Percentiles rank a stretch among this genome's conserved stretches.
Conservation (phyloP, 75 land plant species). For the Larix kaempferi region DNA sequence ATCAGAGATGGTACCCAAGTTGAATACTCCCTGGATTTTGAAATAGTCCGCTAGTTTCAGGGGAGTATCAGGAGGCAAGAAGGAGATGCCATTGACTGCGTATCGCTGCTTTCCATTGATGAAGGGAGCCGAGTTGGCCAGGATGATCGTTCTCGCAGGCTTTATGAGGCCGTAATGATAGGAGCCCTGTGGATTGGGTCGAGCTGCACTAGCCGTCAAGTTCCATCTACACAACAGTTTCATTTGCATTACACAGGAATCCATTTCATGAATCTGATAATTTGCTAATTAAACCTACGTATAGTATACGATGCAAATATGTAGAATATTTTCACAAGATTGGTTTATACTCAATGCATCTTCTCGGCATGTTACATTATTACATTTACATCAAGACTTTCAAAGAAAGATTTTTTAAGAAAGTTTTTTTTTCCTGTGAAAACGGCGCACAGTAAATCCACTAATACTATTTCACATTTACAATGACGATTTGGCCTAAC, state of each 20-base stretch:
- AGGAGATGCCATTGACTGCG: constrained; percentile 78
- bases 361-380: too few species aligned
- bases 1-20: constrained; percentile 48
- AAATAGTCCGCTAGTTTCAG: constrained; percentile 70
- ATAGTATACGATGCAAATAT: too few species aligned
- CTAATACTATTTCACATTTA: too few species aligned
- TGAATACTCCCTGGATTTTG: constrained; percentile 56
- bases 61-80: constrained; percentile 54
- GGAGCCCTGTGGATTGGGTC: constrained; percentile 86
- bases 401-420: too few species aligned
- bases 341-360: too few species aligned
- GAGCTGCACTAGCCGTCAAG: constrained; percentile 78
- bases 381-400: too few species aligned
- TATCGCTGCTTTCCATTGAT: constrained; percentile 63
- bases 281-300: too few species aligned
- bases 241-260: neutral
- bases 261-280: too few species aligned
- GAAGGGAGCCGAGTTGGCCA: constrained; percentile 33
- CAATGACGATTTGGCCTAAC: too few species aligned
- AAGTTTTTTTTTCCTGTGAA: too few species aligned
- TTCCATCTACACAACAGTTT: constrained; percentile 43
- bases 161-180: constrained; percentile 74
- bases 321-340: too few species aligned
- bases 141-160: constrained; percentile 38
- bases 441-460: too few species aligned